Evolutionary conservation across 2,329 filamentous ascomycete species (phyloP), one percentile per base, ranked within the genome.

Genomic region (Colletotrichum endophyticum): DNA sequence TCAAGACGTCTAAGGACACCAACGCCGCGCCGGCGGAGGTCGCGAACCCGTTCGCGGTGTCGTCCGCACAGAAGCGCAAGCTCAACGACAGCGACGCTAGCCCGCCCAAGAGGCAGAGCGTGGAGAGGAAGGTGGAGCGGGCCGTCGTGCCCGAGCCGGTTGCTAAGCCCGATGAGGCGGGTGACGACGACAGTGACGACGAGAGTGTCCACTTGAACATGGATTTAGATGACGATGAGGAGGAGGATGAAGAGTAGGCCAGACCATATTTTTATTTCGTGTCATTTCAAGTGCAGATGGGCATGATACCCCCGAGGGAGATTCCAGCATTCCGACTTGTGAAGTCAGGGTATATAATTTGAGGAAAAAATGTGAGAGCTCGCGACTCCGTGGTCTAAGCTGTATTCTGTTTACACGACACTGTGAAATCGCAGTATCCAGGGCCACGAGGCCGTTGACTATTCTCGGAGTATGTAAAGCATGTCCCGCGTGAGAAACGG

Each of bases 131-230:
- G 15, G 36, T n/a, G 19, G 72, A 77, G 34, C 66, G 61, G 32
- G 27, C 53, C 8, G 67, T 66, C 8, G 63, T 67, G 16, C 69
- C 75, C n/a, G 69, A 71, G 22, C 64, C 72, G 15, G 67, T 39
- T 8, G 67, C 61, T 22, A 61, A 66, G 64, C 75, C 79, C 22
- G 81, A 80, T 2, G 84, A 82, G 1, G 56, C 56, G 12, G 85
- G 84, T 6, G 87, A 84, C 1, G 87, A 87, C n/a, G 87, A 88
- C 25, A 86, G 87, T 36, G 87, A 87, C 16, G 89, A 91, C 72
- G 89, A 88, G 71, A 92, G 90, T 75, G 88, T 92, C 15, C 89
- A 92, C 82, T 84, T 92, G 73, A 90, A 92, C 71, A 92, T 92
- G 89, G 90, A 91, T 62, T 81, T 92, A 12, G 90, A 92, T 12